These are phyloP conservation scores for Chaetomiaceae sp. DNA, from an alignment of 2,329 filamentous ascomycete species.

Conservation along the genomic window DNA sequence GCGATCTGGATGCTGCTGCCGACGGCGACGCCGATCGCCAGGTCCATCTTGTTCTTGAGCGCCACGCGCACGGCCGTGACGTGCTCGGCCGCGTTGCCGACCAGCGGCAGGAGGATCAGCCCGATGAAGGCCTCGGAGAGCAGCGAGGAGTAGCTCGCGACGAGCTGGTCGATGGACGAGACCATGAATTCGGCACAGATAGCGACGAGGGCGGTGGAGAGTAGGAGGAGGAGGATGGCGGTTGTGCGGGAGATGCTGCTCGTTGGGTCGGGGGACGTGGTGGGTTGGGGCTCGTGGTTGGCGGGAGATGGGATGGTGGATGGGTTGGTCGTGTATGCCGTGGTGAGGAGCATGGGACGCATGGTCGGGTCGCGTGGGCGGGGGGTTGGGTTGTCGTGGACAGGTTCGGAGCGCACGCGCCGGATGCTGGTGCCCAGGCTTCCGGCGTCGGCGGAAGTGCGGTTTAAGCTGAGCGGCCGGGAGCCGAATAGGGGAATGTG, in stretches of 20 bases:
- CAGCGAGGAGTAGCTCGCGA: constrained; percentile 48
- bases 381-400: no score
- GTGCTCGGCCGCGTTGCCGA: constrained; percentile 68
- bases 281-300: no score
- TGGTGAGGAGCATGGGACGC: no score
- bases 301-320: no score
- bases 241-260: constrained; percentile 33
- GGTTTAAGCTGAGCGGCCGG: background rate
- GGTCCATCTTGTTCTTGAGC: constrained; percentile 69
- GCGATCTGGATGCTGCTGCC: constrained; percentile 68
- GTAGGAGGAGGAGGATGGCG: constrained; percentile 53
- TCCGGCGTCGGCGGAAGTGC: no score
- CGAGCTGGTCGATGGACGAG: constrained; percentile 58
- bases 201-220: constrained; percentile 60
- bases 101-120: constrained; percentile 65
- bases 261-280: background rate
- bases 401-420: no score
- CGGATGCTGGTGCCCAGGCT: no score
- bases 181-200: constrained; percentile 66
- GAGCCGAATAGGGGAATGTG: background rate
- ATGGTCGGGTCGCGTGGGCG: no score
- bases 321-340: no score
- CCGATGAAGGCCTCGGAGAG: constrained; percentile 60
- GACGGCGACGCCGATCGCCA: constrained; percentile 65
- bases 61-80: constrained; percentile 65